Percentiles rank a stretch among this genome's conserved stretches.
phyloP scores from a whole-genome alignment of 2,329 filamentous ascomycete species.

The Phialemonium atrogriseum region DNA sequence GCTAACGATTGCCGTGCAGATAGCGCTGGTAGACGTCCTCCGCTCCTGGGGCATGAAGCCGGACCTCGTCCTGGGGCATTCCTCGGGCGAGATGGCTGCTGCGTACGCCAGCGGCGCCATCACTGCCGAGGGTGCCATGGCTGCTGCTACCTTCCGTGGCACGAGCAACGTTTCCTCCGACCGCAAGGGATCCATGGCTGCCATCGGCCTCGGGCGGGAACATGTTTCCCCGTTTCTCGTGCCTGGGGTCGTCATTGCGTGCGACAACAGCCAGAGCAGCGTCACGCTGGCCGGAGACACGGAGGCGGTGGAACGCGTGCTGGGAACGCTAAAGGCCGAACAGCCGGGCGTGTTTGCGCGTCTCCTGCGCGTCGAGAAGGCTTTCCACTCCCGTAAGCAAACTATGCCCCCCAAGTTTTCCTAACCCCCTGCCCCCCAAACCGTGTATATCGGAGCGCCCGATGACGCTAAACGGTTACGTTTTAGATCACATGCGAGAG shows the following conservation, averaged over 20 bases:
- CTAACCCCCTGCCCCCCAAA: too few relatives aligned
- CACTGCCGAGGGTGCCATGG: conserved; percentile 25
- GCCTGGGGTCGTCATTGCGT: conserved; percentile 9
- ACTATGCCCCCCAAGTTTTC: too few relatives aligned
- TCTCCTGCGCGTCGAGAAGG: too few relatives aligned
- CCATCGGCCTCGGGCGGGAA: conserved; percentile 15
- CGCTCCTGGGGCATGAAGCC: conserved; percentile 20
- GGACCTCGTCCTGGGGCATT: conserved; percentile 30
- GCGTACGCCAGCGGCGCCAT: conserved; percentile 31
- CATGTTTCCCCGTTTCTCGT: too few relatives aligned
- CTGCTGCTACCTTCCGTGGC: conserved; percentile 30
- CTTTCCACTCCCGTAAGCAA: too few relatives aligned
- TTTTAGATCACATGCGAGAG: too few relatives aligned
- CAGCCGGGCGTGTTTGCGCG: too few relatives aligned
- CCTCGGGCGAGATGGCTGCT: conserved; percentile 34
- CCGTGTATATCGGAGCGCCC: too few relatives aligned
- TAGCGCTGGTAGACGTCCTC: conserved; percentile 32
- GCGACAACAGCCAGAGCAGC: conserved; percentile 15
- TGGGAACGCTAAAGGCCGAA: too few relatives aligned
- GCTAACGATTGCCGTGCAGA: conserved; percentile 26
- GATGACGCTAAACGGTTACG: too few relatives aligned
- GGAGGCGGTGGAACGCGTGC: too few relatives aligned
- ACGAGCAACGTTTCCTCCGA: conserved; percentile 9
- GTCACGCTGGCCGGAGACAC: conserved; percentile 17
- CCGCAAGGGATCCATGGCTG: conserved; percentile 17